Evolutionary conservation across 805 yeast species (phyloP).

Genomic region (Kazachstania kunashirensis): DNA sequence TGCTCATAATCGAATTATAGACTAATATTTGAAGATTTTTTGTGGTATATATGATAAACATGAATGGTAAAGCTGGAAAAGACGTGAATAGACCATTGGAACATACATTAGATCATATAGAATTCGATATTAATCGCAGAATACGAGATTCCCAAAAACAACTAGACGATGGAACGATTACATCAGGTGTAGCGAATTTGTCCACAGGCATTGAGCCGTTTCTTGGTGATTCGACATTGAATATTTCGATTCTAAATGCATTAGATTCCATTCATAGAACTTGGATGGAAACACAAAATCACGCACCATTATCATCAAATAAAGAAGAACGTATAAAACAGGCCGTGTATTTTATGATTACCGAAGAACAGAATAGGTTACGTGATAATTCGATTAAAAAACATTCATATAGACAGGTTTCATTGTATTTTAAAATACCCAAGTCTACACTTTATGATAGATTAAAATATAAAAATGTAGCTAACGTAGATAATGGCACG

Average conservation of each 20-base stretch:
- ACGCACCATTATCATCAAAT: constrained; percentile 42
- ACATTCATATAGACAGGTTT: constrained; percentile 20
- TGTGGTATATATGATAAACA: too few relatives aligned
- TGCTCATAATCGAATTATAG: too few relatives aligned
- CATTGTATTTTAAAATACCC: constrained; percentile 20
- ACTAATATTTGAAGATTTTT: too few relatives aligned
- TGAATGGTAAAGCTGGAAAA: too few relatives aligned
- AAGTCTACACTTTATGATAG: constrained; percentile 23
- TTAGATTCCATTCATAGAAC: constrained; percentile 15
- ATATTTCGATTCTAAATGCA: constrained; percentile 13
- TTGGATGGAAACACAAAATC: constrained; percentile 13
- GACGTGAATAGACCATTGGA: too few relatives aligned
- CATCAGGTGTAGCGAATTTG: neutral
- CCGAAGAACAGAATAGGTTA: constrained; percentile 9
- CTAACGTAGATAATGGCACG: neutral
- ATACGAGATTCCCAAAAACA: too few relatives aligned
- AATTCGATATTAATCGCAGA: too few relatives aligned
- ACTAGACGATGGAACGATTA: too few relatives aligned
- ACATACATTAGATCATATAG: too few relatives aligned
- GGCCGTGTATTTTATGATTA: constrained; percentile 18
- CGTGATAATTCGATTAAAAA: constrained; percentile 11
- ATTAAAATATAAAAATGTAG: constrained; percentile 6
- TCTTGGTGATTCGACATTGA: constrained; percentile 4
- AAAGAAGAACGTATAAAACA: constrained; percentile 21
- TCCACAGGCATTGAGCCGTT: constrained; percentile 2